Conservation (phyloP, 192 early-diverging fungal species). For the Pecoramyces ruminantium region DNA sequence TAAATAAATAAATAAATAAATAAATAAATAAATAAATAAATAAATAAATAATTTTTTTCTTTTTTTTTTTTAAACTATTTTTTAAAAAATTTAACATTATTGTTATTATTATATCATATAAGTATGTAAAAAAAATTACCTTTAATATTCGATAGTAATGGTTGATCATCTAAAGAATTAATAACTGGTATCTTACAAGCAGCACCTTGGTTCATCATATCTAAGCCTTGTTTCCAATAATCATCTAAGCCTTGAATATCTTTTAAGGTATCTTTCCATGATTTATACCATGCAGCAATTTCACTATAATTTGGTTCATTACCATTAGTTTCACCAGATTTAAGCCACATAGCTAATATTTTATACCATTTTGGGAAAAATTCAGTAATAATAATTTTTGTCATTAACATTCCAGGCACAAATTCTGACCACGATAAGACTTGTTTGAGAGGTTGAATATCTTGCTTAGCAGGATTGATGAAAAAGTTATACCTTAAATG, state of each 20-base stretch:
- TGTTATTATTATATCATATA: too few species aligned
- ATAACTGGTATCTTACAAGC: not conserved
- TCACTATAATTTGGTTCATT: slow-evolving; percentile 30
- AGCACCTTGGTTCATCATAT: slow-evolving; percentile 40
- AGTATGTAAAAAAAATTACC: not conserved
- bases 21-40: too few species aligned
- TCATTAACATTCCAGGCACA: slow-evolving; percentile 26
- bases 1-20: too few species aligned
- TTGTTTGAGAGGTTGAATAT: slow-evolving; percentile 40
- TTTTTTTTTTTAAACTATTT: too few species aligned
- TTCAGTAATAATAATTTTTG: slow-evolving; percentile 48
- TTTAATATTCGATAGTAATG: not conserved
- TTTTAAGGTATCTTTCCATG: slow-evolving; percentile 41
- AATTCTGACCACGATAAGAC: slow-evolving; percentile 45
- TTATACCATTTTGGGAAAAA: slow-evolving; percentile 68
- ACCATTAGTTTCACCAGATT: slow-evolving; percentile 6
- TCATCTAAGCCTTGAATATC: slow-evolving; percentile 16
- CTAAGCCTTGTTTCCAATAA: slow-evolving; percentile 46
- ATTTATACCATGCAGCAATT: slow-evolving; percentile 48
- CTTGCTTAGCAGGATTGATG: slow-evolving; percentile 56
- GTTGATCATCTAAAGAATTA: not conserved
- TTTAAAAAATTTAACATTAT: too few species aligned
- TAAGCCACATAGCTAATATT: slow-evolving; percentile 53
- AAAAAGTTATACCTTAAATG: slow-evolving; percentile 38
- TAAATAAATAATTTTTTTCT: too few species aligned